Percentiles rank a stretch among this genome's conserved stretches.
Evolutionary conservation across 139 green algal genomes (phyloP).

Genomic region (Pleodorina starrii): DNA sequence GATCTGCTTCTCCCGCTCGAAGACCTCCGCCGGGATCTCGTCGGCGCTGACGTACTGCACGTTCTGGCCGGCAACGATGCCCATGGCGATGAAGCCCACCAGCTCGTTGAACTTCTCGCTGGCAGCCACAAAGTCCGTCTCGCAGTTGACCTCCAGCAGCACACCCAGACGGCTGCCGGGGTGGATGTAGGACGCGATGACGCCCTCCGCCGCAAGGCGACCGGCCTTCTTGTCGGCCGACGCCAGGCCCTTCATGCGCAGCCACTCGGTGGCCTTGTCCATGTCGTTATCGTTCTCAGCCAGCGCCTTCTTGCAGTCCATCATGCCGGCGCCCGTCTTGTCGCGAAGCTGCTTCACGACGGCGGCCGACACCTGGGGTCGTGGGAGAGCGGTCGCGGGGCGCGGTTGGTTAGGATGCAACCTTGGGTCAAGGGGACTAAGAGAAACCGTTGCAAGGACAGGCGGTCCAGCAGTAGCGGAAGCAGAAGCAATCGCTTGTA

Average conservation of each 20-base stretch:
- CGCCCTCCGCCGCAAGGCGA: slow-evolving; percentile 63
- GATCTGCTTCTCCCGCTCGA: slow-evolving; percentile 90
- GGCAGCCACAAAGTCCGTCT: slow-evolving; percentile 98
- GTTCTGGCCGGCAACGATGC: slow-evolving; percentile 52
- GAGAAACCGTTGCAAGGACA: no score
- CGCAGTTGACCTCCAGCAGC: slow-evolving; percentile 95
- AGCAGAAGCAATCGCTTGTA: no score
- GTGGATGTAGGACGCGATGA: slow-evolving; percentile 93
- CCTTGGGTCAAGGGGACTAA: no score
- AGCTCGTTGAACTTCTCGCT: slow-evolving; percentile 93
- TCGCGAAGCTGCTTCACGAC: slow-evolving; percentile 93
- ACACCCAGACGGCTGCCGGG: slow-evolving; percentile 89
- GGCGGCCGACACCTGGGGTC: slow-evolving; percentile 78
- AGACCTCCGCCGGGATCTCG: slow-evolving; percentile 85
- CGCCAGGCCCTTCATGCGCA: slow-evolving; percentile 95
- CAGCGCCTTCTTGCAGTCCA: slow-evolving; percentile 98
- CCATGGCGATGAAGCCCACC: slow-evolving; percentile 73
- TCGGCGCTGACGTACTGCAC: slow-evolving; percentile 68
- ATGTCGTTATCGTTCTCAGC: slow-evolving; percentile 86
- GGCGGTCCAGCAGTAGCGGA: no score
- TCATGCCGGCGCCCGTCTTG: slow-evolving; percentile 94
- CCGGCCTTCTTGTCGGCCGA: slow-evolving; percentile 98
- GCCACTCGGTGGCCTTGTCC: slow-evolving; percentile 84
- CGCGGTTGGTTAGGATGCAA: no score
- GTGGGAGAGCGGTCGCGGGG: no score